These are phyloP conservation scores for Hirschfeldia incana DNA, from an alignment of 345 rosid species.

Conservation along the genomic window DNA sequence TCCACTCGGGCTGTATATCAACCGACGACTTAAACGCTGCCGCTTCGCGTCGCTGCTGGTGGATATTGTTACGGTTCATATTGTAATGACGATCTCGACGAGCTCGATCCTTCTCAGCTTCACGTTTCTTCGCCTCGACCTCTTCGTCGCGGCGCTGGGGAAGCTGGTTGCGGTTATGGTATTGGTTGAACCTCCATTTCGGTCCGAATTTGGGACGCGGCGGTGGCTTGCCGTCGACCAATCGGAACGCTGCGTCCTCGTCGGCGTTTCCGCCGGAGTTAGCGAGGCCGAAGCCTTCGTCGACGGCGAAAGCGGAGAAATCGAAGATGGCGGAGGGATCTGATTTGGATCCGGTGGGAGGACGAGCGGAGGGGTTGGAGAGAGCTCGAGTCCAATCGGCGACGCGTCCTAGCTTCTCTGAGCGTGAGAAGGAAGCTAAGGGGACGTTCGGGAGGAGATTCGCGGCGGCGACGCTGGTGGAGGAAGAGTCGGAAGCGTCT, in stretches of 20 bases:
- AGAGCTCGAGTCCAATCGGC: not conserved
- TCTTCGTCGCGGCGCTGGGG: not conserved
- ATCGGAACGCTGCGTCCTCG: not conserved
- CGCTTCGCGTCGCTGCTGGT: not conserved
- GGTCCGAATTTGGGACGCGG: not conserved
- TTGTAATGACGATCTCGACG: not conserved
- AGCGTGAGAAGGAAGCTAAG: slow-evolving; percentile 78
- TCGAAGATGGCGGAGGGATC: not conserved
- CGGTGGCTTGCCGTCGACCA: not conserved
- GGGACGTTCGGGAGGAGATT: slow-evolving; percentile 68
- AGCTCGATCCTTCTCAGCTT: not conserved
- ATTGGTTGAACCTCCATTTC: not conserved
- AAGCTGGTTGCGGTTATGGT: not conserved
- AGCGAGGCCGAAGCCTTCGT: not conserved
- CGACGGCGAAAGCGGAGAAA: not conserved
- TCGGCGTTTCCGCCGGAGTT: not conserved
- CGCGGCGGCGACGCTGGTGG: slow-evolving; percentile 40
- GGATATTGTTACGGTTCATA: not conserved
- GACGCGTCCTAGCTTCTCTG: not conserved
- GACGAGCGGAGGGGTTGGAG: slow-evolving; percentile 1
- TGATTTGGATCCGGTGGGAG: not conserved
- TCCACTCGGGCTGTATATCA: not conserved
- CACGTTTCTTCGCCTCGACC: not conserved
- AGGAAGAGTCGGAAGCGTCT: slow-evolving; percentile 29
- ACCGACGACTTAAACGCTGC: not conserved